phyloP scores from a whole-genome alignment of 257 asterid genomes.

The Solanum etuberosum region DNA sequence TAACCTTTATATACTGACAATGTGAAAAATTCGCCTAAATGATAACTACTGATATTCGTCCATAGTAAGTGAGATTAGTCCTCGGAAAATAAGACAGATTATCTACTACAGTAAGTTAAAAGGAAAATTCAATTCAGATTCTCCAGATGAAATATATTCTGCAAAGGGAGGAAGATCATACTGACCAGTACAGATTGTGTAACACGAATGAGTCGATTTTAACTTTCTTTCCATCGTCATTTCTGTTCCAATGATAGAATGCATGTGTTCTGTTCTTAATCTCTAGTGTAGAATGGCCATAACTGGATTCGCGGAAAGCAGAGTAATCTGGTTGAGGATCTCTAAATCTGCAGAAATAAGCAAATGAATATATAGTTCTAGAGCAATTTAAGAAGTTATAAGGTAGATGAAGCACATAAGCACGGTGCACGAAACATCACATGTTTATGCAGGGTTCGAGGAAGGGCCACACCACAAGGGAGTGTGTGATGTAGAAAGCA shows the following conservation, averaged over 20 bases:
- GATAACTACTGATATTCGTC: background rate
- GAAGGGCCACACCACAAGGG: background rate
- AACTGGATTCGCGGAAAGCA: slow-evolving; percentile 93
- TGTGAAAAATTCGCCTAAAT: background rate
- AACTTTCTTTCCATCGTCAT: slow-evolving; percentile 71
- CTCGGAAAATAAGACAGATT: background rate
- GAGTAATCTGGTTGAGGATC: slow-evolving; percentile 93
- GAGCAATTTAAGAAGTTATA: background rate
- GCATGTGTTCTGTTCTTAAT: slow-evolving; percentile 81
- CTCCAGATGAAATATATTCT: background rate
- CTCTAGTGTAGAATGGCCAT: slow-evolving; percentile 84
- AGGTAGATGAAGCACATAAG: background rate
- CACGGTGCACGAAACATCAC: background rate
- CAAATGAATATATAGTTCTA: background rate
- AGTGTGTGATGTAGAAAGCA: background rate
- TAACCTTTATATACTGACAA: background rate
- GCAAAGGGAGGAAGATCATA: background rate
- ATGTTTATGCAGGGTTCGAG: background rate
- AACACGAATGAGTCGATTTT: slow-evolving; percentile 58
- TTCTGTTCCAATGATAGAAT: slow-evolving; percentile 82
- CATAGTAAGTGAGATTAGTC: background rate
- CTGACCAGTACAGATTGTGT: slow-evolving; percentile 83
- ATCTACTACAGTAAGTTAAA: background rate
- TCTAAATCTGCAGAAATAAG: slow-evolving; percentile 44
- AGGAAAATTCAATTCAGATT: background rate